Evolutionary conservation across 1,284 basidiomycete genomes (phyloP).

Genomic region (Tilletia indica): DNA sequence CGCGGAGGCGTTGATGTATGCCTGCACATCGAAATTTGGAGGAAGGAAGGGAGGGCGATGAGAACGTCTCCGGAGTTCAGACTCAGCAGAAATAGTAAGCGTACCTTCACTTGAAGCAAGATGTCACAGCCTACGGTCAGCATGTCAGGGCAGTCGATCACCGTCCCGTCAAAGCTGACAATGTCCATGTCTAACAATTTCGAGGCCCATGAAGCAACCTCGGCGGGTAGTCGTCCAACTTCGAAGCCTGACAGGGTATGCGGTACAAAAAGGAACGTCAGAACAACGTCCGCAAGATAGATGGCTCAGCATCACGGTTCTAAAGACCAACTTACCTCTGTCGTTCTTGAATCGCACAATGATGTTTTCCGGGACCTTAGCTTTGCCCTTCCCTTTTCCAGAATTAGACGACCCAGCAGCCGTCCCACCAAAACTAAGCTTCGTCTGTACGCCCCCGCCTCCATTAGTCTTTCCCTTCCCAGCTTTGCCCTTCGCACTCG

Average conservation of each 20-base stretch:
- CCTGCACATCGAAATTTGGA: slow-evolving; percentile 16
- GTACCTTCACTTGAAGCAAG: slow-evolving; percentile 43
- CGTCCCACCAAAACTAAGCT: slow-evolving; percentile 33
- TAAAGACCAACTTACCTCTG: slow-evolving; percentile 28
- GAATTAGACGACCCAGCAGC: slow-evolving; percentile 2
- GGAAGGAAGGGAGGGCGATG: no score
- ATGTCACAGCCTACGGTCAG: slow-evolving; percentile 50
- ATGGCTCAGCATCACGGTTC: no score
- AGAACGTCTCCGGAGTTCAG: neutral
- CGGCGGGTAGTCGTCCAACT: slow-evolving; percentile 45
- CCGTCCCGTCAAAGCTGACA: slow-evolving; percentile 44
- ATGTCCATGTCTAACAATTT: slow-evolving; percentile 46
- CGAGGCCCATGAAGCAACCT: slow-evolving; percentile 51
- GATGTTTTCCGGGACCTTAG: slow-evolving; percentile 44
- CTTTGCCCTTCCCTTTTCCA: slow-evolving; percentile 26
- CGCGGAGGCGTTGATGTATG: slow-evolving; percentile 19
- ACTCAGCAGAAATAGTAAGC: neutral
- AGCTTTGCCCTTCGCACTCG: slow-evolving; percentile 23
- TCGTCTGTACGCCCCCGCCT: slow-evolving; percentile 28
- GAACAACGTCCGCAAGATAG: no score
- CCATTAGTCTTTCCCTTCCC: slow-evolving; percentile 27
- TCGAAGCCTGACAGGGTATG: slow-evolving; percentile 39
- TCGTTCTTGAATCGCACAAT: slow-evolving; percentile 52
- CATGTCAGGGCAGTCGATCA: slow-evolving; percentile 46
- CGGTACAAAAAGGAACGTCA: no score